Evolutionary conservation across 176 grass and related monocot species (phyloP), one percentile per base, ranked within the genome.

Genomic region (Aegilops speltoides): DNA sequence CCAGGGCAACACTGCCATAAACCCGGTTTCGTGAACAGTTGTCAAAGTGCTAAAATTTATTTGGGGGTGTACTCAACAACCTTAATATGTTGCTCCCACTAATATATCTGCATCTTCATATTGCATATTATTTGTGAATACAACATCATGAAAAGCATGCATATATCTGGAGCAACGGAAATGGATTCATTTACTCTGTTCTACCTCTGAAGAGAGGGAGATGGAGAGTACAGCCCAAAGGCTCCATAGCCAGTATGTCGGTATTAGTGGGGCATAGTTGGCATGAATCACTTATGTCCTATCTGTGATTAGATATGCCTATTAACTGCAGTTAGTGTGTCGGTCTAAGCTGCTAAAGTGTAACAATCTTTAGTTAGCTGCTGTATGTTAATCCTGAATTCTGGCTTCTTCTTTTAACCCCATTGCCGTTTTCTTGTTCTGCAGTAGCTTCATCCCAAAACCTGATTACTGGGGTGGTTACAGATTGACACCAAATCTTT

Each of bases 381-480:
- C 41, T 61, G 19, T 19, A 19, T 28, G 24, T 38, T 61, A 61
- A 64, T 66, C 32, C 43, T 79, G 41, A 45, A 66, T 64, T 40
- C 9, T 13, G 17, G 57, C 48, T 28, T 79, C 15, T 87, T 84
- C 7, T 71, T 15, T 79, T 86, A 54, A 83, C 45, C 25, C 11
- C 31, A 14, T 75, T 72, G 17, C 23, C 50, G 25, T 91, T 32
- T 79, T 82, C 12, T 77, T 28, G 6, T 77, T 64, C 31, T 89
- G 65, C 92, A 94, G 97, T 66, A 90, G 80, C 20, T 68, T 92
- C 80, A 94, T 98, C 71, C 94, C 94, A 3, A 94, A 93, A 31
- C 94, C 97, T 38, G 94, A 94, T 75, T 96, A 90, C 74, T 98
- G 94, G 92, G 90, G 92, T 79, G 92, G 94, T 59, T 98, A 96